Percentiles rank a stretch among this genome's conserved stretches.
phyloP scores from a whole-genome alignment of 208 protist genomes.

The Vickermania ingenoplastis region DNA sequence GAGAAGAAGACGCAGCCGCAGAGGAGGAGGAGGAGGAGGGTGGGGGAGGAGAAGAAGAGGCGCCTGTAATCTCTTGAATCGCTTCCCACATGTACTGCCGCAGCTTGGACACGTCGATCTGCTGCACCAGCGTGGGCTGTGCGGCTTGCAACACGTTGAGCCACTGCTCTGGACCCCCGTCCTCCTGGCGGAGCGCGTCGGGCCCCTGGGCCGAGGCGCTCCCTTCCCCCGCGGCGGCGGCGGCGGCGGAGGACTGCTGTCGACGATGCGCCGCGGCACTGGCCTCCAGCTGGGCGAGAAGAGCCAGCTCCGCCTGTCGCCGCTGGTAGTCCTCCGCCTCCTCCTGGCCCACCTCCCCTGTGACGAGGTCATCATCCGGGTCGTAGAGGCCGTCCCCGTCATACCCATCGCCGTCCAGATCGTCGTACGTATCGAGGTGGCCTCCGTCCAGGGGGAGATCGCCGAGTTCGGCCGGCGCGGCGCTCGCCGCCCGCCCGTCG shows the following conservation, averaged over 20 bases:
- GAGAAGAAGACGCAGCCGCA: too few species aligned
- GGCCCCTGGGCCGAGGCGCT: neutral
- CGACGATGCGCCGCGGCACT: slow-evolving; percentile 10
- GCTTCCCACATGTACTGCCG: slow-evolving; percentile 71
- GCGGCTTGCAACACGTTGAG: slow-evolving; percentile 37
- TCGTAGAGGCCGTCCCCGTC: slow-evolving; percentile 26
- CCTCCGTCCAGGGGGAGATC: slow-evolving; percentile 70
- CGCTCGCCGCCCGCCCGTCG: slow-evolving; percentile 3
- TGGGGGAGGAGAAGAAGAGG: too few species aligned
- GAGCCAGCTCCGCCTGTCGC: slow-evolving; percentile 16
- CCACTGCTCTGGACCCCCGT: slow-evolving; percentile 21
- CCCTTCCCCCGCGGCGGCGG: neutral
- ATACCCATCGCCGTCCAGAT: slow-evolving; percentile 38
- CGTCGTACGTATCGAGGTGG: slow-evolving; percentile 37
- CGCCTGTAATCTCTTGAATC: slow-evolving; percentile 25
- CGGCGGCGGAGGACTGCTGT: slow-evolving; percentile 10
- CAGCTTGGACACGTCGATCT: slow-evolving; percentile 79
- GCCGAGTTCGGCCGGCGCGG: slow-evolving; percentile 4
- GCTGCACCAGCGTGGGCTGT: slow-evolving; percentile 60
- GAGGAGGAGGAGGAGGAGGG: too few species aligned
- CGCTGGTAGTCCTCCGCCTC: slow-evolving; percentile 16
- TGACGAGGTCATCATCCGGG: slow-evolving; percentile 22
- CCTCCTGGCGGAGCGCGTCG: slow-evolving; percentile 5
- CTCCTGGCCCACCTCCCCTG: slow-evolving; percentile 12
- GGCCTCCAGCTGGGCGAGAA: slow-evolving; percentile 36